Percentiles rank a stretch among this genome's conserved stretches.
Evolutionary conservation across 805 yeast genomes (phyloP).

Genomic region (Saturnispora ahearnii): DNA sequence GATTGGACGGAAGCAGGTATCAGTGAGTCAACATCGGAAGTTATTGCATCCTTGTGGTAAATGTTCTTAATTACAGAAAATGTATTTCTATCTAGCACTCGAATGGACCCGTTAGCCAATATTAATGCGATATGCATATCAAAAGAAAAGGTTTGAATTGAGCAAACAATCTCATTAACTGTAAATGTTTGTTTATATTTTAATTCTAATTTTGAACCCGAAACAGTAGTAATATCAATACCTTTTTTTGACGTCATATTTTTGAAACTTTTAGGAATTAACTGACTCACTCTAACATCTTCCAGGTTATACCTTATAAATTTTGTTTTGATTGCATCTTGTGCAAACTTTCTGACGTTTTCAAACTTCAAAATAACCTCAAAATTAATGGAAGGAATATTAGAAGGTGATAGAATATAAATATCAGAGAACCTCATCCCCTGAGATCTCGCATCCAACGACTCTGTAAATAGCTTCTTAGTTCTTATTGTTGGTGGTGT

Average conservation of each 20-base stretch:
- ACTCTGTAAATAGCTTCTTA: conserved; percentile 24
- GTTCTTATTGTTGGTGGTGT: conserved; percentile 33
- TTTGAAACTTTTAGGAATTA: conserved; percentile 21
- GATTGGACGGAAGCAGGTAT: conserved; percentile 1
- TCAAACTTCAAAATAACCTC: conserved; percentile 40
- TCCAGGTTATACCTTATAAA: conserved; percentile 22
- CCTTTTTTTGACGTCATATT: conserved; percentile 18
- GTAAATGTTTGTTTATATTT: conserved; percentile 16
- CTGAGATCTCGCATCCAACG: conserved; percentile 12
- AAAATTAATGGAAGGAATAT: conserved; percentile 32
- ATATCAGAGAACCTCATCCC: conserved; percentile 23
- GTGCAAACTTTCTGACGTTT: conserved; percentile 13
- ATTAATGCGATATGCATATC: conserved; percentile 35
- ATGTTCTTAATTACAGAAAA: conserved; percentile 20
- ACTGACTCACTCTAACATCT: conserved; percentile 9
- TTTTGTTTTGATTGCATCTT: conserved; percentile 14
- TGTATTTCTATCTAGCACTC: conserved; percentile 33
- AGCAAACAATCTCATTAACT: conserved; percentile 23
- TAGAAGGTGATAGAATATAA: conserved; percentile 38
- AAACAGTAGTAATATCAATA: conserved; percentile 6
- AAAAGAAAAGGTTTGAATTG: conserved; percentile 28
- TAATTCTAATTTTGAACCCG: conserved; percentile 9
- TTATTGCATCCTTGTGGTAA: conserved; percentile 1
- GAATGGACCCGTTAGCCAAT: conserved; percentile 37
- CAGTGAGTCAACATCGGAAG: not conserved